These are phyloP conservation scores for Mycena sanguinolenta DNA, from an alignment of 768 basidiomycete species.

Conservation along the genomic window DNA sequence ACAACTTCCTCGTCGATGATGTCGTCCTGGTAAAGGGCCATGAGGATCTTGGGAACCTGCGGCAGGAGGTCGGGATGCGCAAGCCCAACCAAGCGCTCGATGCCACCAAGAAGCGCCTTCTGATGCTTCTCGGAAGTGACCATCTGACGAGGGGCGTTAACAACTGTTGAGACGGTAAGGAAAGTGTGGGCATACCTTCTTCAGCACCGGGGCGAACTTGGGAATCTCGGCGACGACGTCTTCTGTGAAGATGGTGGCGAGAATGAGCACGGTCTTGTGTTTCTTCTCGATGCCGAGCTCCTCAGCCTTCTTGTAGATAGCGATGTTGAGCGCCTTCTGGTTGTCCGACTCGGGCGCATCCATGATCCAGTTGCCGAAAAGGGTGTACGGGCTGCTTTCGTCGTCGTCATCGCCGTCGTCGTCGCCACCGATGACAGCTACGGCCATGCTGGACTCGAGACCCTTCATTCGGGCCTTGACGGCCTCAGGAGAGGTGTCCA, in stretches of 20 bases:
- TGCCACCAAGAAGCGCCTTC: slow-evolving; percentile 92
- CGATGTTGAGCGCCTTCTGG: slow-evolving; percentile 66
- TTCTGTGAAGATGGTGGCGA: slow-evolving; percentile 86
- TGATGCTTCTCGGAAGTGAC: slow-evolving; percentile 95
- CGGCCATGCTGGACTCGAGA: slow-evolving; percentile 71
- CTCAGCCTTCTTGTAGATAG: slow-evolving; percentile 90
- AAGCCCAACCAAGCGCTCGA: slow-evolving; percentile 88
- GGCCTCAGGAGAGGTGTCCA: slow-evolving; percentile 91
- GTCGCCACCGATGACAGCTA: slow-evolving; percentile 66
- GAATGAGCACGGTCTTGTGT: slow-evolving; percentile 87
- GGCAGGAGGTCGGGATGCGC: slow-evolving; percentile 78
- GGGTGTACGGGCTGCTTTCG: slow-evolving; percentile 86
- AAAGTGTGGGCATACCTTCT: slow-evolving; percentile 66
- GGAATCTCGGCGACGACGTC: slow-evolving; percentile 75
- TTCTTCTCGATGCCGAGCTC: slow-evolving; percentile 95
- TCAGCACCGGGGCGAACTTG: slow-evolving; percentile 76
- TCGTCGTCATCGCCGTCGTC: slow-evolving; percentile 94
- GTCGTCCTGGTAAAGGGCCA: slow-evolving; percentile 94
- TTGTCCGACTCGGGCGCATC: slow-evolving; percentile 71
- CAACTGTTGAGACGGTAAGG: neutral
- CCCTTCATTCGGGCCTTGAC: slow-evolving; percentile 86
- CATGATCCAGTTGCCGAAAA: slow-evolving; percentile 87
- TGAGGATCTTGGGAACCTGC: slow-evolving; percentile 89
- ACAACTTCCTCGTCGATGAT: slow-evolving; percentile 93
- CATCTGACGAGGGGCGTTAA: slow-evolving; percentile 63